Evolutionary conservation across 768 basidiomycete genomes (phyloP), one percentile per base, ranked within the genome.

Genomic region (Pilatotrama ljubarskyi): DNA sequence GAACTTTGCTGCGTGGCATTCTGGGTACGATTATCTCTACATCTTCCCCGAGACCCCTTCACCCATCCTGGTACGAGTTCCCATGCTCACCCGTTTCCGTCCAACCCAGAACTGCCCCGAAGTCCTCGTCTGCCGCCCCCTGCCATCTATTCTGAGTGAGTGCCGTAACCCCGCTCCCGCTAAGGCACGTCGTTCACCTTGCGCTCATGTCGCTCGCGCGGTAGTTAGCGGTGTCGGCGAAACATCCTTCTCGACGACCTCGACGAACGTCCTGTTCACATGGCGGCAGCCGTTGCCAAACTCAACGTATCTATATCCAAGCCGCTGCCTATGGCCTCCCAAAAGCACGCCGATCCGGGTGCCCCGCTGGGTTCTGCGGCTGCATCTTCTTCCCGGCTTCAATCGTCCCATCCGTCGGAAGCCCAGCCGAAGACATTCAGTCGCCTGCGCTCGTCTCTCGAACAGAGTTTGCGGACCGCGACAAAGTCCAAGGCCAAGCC

Each of bases 371-470:
- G 76, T 70, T 65, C 69, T 68, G 67, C 70, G 40, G 74, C 74
- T 49, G 64, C 75, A 17, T 70, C 69, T 37, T 61, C 69, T 10
- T 65, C 68, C 63, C 74, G 59, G 68, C 74, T 65, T 57, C 68
- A 48, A 68, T 73, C 61, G 58, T 65, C 69, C 58, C 72, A 26
- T 24, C 55, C 38, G 25, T 17, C 62, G 66, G 75, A 73, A 29
- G 79, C 80, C 50, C 70, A 79, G 17, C 77, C 81, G 40, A 84
- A 78, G 66, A 77, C 85, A 5, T 84, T 90, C 68, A 82, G 81
- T 67, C 83, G 86, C 41, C 73, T 90, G 57, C 84, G 85, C 55
- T 83, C 86, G 2, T 83, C 86, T 5, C 73, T 91, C 22, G 87
- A 87, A 66, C 84, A 88, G 63, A 85, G 82, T 66, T 63, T 90